phyloP scores from a whole-genome alignment of 148 eudicot genomes.

The Agrostemma githago region DNA sequence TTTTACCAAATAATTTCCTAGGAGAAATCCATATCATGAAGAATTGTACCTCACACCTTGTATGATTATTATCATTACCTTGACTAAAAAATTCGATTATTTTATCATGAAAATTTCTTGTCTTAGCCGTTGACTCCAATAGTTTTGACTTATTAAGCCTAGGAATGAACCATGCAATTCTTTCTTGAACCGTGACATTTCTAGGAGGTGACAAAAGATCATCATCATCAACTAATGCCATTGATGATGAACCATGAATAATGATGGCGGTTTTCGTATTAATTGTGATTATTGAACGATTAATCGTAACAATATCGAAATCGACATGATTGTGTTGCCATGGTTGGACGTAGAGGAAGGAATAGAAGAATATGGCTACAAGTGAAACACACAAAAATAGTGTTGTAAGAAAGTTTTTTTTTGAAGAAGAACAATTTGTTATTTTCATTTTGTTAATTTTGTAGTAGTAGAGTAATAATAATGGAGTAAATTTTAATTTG shows the following conservation, averaged over 20 bases:
- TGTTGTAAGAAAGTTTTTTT: not conserved
- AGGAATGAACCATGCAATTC: conserved; percentile 37
- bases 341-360: conserved; percentile 5
- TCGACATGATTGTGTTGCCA: conserved; percentile 4
- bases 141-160: conserved; percentile 30
- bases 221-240: not conserved
- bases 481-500: too few species aligned
- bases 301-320: not conserved
- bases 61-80: not conserved
- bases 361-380: not conserved
- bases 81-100: conserved; percentile 24
- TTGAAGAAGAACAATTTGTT: conserved; percentile 10
- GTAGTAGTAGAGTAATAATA: too few species aligned
- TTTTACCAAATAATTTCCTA: conserved; percentile 27
- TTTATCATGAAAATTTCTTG: conserved; percentile 27
- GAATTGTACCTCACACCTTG: conserved; percentile 33
- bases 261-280: not conserved
- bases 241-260: not conserved
- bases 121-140: conserved; percentile 27
- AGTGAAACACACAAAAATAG: conserved; percentile 1
- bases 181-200: conserved; percentile 20
- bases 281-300: not conserved
- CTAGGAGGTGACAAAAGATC: conserved; percentile 18
- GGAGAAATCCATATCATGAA: conserved; percentile 77
- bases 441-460: not conserved